Conservation (phyloP, 495 filamentous ascomycete genomes). For the Hyaloscypha finlandica region DNA sequence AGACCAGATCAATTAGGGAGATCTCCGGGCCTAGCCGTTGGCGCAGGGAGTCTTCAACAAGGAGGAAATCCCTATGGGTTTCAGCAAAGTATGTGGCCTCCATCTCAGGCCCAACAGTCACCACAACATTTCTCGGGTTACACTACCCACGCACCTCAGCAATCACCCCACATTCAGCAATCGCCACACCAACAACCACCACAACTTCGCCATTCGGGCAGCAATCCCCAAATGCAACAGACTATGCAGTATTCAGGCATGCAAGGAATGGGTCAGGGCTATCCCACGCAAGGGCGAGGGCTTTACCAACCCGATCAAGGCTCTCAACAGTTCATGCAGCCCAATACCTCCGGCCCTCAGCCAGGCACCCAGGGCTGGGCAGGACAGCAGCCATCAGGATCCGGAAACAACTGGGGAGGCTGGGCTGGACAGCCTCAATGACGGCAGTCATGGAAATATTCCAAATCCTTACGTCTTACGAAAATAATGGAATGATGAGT, state of each 20-base stretch:
- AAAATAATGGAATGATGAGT: constrained; percentile 31
- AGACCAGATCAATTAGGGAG: constrained; percentile 34
- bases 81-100: constrained; percentile 35
- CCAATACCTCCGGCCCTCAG: constrained; percentile 46
- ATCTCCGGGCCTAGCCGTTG: constrained; percentile 28
- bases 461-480: constrained; percentile 25
- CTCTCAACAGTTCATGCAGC: constrained; percentile 62
- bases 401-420: constrained; percentile 22
- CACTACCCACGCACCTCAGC: constrained; percentile 23
- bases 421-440: constrained; percentile 33
- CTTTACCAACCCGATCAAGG: constrained; percentile 61
- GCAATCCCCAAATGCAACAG: constrained; percentile 60
- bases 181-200: constrained; percentile 60
- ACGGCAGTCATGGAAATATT: constrained; percentile 1
- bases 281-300: constrained; percentile 49
- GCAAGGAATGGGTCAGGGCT: constrained; percentile 58
- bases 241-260: constrained; percentile 60
- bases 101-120: constrained; percentile 31
- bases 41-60: constrained; percentile 23
- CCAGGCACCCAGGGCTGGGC: constrained; percentile 51
- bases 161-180: constrained; percentile 40
- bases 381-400: constrained; percentile 33
- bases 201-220: constrained; percentile 62
- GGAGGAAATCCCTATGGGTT: constrained; percentile 30
- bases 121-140: constrained; percentile 31